Evolutionary conservation across 2,329 filamentous ascomycete genomes (phyloP).

Genomic region (Uncinocarpus reesii): DNA sequence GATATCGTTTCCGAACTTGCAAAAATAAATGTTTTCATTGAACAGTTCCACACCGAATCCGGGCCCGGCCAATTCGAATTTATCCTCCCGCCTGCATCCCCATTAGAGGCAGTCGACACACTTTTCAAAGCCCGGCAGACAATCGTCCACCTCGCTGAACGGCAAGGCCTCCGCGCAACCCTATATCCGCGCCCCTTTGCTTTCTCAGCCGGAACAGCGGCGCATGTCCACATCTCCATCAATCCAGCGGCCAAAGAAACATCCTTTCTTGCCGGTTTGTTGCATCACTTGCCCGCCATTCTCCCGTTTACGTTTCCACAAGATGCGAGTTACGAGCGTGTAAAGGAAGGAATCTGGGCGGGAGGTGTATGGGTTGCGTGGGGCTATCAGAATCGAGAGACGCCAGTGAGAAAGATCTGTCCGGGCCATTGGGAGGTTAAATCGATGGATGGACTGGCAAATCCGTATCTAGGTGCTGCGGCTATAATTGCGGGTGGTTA

Average conservation of each 20-base stretch:
- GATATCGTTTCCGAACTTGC: constrained; percentile 55
- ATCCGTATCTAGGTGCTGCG: constrained; percentile 22
- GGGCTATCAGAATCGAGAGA: constrained; percentile 53
- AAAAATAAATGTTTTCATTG: constrained; percentile 53
- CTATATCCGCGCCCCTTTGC: constrained; percentile 61
- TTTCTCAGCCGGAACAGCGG: constrained; percentile 51
- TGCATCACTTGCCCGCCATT: constrained; percentile 56
- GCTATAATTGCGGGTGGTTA: constrained; percentile 21
- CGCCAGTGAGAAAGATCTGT: constrained; percentile 20
- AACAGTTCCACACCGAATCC: constrained; percentile 66
- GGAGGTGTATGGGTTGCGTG: constrained; percentile 70
- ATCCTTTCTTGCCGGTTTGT: constrained; percentile 61
- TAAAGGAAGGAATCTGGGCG: constrained; percentile 61
- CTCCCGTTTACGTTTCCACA: constrained; percentile 59
- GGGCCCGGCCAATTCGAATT: constrained; percentile 69
- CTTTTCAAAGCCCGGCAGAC: constrained; percentile 62
- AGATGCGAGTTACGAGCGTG: constrained; percentile 57
- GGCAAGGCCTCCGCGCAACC: constrained; percentile 56
- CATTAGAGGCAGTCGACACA: constrained; percentile 59
- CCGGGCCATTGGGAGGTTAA: constrained; percentile 22
- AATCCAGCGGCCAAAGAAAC: constrained; percentile 43
- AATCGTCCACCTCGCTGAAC: constrained; percentile 53
- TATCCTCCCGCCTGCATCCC: constrained; percentile 52
- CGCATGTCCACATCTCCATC: constrained; percentile 62
- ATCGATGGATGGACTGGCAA: constrained; percentile 23